Evolutionary conservation across 441 rosid genomes (phyloP), one percentile per base, ranked within the genome.

Genomic region (Euphorbia schlechtendalii): DNA sequence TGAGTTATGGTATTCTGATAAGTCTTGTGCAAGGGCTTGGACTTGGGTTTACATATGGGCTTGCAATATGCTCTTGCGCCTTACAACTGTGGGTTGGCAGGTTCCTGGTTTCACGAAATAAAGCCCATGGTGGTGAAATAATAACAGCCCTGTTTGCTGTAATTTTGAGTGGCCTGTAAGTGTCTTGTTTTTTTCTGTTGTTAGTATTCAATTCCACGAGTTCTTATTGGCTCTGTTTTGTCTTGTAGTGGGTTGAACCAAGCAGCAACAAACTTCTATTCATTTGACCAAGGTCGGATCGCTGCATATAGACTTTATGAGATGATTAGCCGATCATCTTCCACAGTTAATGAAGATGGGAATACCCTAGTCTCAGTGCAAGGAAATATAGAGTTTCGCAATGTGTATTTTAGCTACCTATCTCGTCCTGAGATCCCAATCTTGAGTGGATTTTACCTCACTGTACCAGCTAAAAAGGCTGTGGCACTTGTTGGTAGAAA

Each of bases 1-100:
- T 94, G 74, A 84, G 96, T 81, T 94, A 91, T 69, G 99, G 99
- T 68, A 87, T 94, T 73, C 71, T 87, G 78, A 94, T 94, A 62
- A 94, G 99, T 74, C 96, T 91, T 64, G 99, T 94, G 74, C 99
- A 94, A 91, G 99, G 99, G 67, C 98, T 94, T 75, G 99, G 99
- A 58, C 98, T 94, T 74, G 99, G 99, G 61, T 91, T 94, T 76
- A 94, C 99, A 5, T 94, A 94, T 84, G 99, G 99, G 68, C 98
- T 94, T 65, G 98, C 98, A 15, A 87, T 94, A 69, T 94, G 99
- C 78, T 94, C 99, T 52, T 94, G 99, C 81, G 96, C 99, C 71
- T 75, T 94, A 69, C 98, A 94, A 79, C 94, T 94, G 63, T 94
- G 98, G 98, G 88, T 91, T 78, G 99, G 99, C 72, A 82, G 87